Conservation (phyloP, 1,139 yeast genomes). For the Pichia cactophila region DNA sequence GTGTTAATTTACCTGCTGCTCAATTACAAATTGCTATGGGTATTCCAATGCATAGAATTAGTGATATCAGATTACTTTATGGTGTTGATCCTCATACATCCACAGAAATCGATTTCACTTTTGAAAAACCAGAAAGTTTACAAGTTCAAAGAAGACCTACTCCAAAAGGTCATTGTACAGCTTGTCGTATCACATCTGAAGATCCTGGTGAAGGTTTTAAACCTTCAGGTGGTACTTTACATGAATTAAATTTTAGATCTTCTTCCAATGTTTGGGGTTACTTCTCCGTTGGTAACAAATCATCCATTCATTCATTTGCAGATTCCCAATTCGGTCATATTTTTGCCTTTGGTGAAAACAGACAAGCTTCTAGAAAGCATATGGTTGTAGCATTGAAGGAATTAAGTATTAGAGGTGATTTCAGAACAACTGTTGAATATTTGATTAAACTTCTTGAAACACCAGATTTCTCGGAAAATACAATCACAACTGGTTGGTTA, state of each 20-base stretch:
- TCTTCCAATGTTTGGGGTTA: constrained; percentile 99
- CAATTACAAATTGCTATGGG: constrained; percentile 99
- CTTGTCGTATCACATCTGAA: constrained; percentile 97
- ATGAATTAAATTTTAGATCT: constrained; percentile 92
- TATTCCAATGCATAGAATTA: constrained; percentile 89
- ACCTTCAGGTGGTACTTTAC: constrained; percentile 95
- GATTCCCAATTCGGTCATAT: constrained; percentile 99
- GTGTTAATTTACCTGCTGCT: constrained; percentile 96
- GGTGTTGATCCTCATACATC: constrained; percentile 95
- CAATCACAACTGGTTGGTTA: constrained; percentile 97
- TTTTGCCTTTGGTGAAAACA: constrained; percentile 96
- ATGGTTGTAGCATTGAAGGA: constrained; percentile 98
- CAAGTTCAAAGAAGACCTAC: constrained; percentile 83
- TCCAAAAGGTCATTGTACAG: constrained; percentile 98
- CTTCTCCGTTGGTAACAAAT: constrained; percentile 92
- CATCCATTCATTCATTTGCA: constrained; percentile 94
- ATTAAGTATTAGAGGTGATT: constrained; percentile 94
- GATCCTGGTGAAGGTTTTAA: constrained; percentile 99
- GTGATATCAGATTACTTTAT: constrained; percentile 84
- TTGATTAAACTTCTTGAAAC: constrained; percentile 91
- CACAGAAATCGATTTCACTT: constrained; percentile 86
- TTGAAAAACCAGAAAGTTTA: constrained; percentile 62
- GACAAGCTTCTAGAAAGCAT: constrained; percentile 95
- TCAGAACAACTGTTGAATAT: constrained; percentile 95
- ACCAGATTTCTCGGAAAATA: constrained; percentile 91